Conservation (phyloP, 352 stramenopile genomes). For the Phytophthora cryptogea region DNA sequence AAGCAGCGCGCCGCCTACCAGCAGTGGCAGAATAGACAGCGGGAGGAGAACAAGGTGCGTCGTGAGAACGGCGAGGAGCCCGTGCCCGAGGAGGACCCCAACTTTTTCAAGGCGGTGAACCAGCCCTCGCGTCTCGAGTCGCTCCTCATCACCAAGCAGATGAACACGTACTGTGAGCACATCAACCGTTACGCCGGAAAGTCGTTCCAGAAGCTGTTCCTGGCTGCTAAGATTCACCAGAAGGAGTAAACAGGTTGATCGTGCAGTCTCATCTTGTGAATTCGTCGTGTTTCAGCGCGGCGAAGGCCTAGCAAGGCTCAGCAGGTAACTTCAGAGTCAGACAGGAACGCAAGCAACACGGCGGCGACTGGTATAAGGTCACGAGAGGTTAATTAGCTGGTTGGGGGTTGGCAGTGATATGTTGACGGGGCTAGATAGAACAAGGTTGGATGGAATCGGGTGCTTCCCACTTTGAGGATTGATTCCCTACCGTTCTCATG, state of each 20-base stretch:
- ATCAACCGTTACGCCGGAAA: constrained; percentile 92
- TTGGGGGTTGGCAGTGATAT: constrained; percentile 25
- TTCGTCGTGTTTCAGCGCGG: constrained; percentile 15
- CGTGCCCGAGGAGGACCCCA: constrained; percentile 82
- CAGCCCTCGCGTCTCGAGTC: constrained; percentile 88
- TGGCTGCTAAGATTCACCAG: constrained; percentile 90
- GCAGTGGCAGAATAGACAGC: constrained; percentile 87
- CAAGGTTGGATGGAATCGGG: constrained; percentile 40
- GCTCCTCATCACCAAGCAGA: constrained; percentile 92
- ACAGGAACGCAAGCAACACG: constrained; percentile 19
- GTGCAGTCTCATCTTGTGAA: constrained; percentile 25
- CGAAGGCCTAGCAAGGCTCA: constrained; percentile 10
- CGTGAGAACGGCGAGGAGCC: constrained; percentile 79
- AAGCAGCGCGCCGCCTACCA: constrained; percentile 85
- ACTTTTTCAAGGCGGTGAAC: constrained; percentile 88
- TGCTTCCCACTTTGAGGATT: constrained; percentile 38
- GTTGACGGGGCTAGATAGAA: constrained; percentile 33
- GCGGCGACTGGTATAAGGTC: constrained; percentile 22
- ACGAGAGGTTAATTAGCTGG: constrained; percentile 19
- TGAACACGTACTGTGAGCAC: constrained; percentile 93
- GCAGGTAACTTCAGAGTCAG: constrained; percentile 15
- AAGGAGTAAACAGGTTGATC: constrained; percentile 47
- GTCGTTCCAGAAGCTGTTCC: constrained; percentile 92
- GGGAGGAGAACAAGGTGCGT: constrained; percentile 88
- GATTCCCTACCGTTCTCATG: constrained; percentile 19